Evolutionary conservation across 208 protist genomes (phyloP), one percentile per base, ranked within the genome.

Genomic region (Crithidia sp.): DNA sequence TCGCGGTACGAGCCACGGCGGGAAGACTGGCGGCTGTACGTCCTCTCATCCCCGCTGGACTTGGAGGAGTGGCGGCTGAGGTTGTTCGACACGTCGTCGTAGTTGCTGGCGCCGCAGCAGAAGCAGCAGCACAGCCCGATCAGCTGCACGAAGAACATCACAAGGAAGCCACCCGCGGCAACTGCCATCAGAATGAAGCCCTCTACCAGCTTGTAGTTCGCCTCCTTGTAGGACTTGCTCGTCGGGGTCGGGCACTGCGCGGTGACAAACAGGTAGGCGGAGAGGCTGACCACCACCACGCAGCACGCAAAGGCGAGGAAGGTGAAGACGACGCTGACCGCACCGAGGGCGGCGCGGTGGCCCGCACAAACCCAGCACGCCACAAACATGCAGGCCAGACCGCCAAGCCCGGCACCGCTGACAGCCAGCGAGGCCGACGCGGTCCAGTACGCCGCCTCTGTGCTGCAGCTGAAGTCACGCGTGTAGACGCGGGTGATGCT

Each of bases 161-260:
- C 59, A 4, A 82, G 70, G 55, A 82, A 82, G 44, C 77, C 77
- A 40, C 77, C 77, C 3, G 63, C 60, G 3, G 77, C 77, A 0
- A 65, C 56, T 37, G 55, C 65, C 45, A 71, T 82, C 16, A 82
- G 71, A 17, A 68, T 73, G 43, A 77, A 77, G 44, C 77, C 77
- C 67, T 82, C 77, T 0, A 77, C 77, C 59, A 82, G 65, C n/a
- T 71, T 59, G 64, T 71, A 82, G 57, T 52, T 64, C 37, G 37
- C 37, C 7, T 53, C 6, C 70, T 77, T 62, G 55, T 73, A 61
- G 5, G 65, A 28, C 56, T 49, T 49, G 45, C 45, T 69, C 0
- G 4, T 44, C 7, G 2, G 39, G 9, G 17, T 52, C 53, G 59
- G 49, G 65, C 65, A 70, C 53, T 39, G 52, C 14, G 6, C 52